Percentiles rank a stretch among this genome's conserved stretches.
phyloP scores from a whole-genome alignment of 2,329 filamentous ascomycete genomes.

The Cytospora piceicola region DNA sequence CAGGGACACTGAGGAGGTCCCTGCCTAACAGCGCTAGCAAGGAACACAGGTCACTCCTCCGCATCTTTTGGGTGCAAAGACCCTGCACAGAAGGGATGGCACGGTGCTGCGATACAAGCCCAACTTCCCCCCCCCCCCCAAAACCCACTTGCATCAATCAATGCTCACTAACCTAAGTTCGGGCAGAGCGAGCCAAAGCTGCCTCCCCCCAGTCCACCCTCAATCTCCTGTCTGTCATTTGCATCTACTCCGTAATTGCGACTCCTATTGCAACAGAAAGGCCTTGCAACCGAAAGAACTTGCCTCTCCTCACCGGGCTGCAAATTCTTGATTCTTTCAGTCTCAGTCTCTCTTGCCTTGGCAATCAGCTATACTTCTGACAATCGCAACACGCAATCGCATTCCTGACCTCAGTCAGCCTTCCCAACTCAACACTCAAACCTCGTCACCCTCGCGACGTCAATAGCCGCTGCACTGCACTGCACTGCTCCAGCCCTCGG shows the following conservation, averaged over 20 bases:
- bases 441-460: not conserved
- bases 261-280: slow-evolving; percentile 16
- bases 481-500: slow-evolving; percentile 7
- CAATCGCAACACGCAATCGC: not conserved
- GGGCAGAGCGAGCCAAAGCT: slow-evolving; percentile 31
- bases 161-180: slow-evolving; percentile 25
- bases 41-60: not conserved
- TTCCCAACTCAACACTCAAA: not conserved
- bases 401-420: not conserved
- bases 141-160: slow-evolving; percentile 21
- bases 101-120: slow-evolving; percentile 18
- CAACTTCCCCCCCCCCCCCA: slow-evolving; percentile 5
- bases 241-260: slow-evolving; percentile 26
- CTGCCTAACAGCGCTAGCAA: not conserved
- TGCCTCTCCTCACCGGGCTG: slow-evolving; percentile 8
- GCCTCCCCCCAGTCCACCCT: slow-evolving; percentile 28
- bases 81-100: slow-evolving; percentile 7
- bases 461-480: not conserved
- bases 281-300: not conserved
- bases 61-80: slow-evolving; percentile 3
- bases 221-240: slow-evolving; percentile 31
- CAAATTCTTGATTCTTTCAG: not conserved
- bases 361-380: not conserved
- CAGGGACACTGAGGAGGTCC: not conserved
- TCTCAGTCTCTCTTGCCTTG: slow-evolving; percentile 6